A percentile compares a stretch with the other conserved stretches of the same genome.
phyloP scores from a whole-genome alignment of 2,329 filamentous ascomycete genomes.

The Eurotiales sp. region DNA sequence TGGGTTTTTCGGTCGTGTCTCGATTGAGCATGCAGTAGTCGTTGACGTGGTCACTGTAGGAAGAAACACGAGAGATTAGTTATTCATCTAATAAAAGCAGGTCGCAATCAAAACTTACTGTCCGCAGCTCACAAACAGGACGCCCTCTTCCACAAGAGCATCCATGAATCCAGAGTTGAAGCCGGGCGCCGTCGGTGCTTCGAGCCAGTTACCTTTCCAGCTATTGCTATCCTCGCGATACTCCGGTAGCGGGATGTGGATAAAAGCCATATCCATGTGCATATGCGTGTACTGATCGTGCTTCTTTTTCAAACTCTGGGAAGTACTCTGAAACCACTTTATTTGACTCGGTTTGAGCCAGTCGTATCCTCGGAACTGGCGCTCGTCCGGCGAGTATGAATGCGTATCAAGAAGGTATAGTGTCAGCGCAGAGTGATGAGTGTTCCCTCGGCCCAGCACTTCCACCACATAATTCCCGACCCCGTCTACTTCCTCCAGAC shows the following conservation, averaged over 20 bases:
- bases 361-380: conserved; percentile 86
- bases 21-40: conserved; percentile 82
- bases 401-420: conserved; percentile 96
- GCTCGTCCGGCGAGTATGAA: conserved; percentile 84
- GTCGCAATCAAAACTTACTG: conserved; percentile 59
- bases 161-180: conserved; percentile 94
- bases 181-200: conserved; percentile 78
- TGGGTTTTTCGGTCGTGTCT: conserved; percentile 54
- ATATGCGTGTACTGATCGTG: conserved; percentile 84
- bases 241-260: conserved; percentile 93
- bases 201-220: conserved; percentile 69
- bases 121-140: conserved; percentile 84
- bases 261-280: conserved; percentile 94
- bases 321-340: conserved; percentile 84
- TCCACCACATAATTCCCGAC: conserved; percentile 95
- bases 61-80: no score
- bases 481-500: conserved; percentile 78
- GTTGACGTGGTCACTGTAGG: conserved; percentile 78
- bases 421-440: conserved; percentile 83
- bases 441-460: conserved; percentile 72
- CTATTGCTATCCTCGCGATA: conserved; percentile 60
- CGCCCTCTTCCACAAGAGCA: conserved; percentile 77
- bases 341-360: conserved; percentile 96
- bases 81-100: not conserved
- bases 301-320: conserved; percentile 67